Evolutionary conservation across 2,329 filamentous ascomycete species (phyloP).

Genomic region (Pseudogymnoascus sp.): DNA sequence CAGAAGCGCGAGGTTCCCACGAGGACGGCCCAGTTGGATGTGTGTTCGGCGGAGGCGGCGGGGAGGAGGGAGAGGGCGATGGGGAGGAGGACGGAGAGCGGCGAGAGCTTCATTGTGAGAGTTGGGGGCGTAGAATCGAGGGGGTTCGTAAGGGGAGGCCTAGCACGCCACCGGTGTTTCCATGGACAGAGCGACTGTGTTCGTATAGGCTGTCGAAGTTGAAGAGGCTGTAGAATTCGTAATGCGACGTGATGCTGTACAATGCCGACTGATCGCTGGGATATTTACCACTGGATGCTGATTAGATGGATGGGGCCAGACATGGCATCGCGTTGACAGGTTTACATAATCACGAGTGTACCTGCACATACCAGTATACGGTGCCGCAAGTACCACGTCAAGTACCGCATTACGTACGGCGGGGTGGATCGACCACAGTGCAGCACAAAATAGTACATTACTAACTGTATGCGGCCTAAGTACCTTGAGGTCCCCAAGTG

Average conservation of each 20-base stretch:
- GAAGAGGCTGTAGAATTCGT: background rate
- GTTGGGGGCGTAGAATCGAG: background rate
- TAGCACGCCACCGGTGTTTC: background rate
- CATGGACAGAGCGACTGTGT: background rate
- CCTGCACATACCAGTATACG: background rate
- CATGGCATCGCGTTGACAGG: background rate
- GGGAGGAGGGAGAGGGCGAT: slow-evolving; percentile 37
- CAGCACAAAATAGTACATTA: background rate
- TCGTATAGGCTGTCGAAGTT: background rate
- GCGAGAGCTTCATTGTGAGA: slow-evolving; percentile 43
- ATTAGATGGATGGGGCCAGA: background rate
- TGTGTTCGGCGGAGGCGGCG: slow-evolving; percentile 60
- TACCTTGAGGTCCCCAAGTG: background rate
- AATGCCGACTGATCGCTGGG: background rate
- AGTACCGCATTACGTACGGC: background rate
- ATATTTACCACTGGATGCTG: background rate
- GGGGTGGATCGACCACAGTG: background rate
- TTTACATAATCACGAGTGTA: slow-evolving; percentile 1
- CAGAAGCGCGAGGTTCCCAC: slow-evolving; percentile 97
- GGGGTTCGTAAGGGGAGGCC: background rate
- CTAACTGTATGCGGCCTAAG: background rate
- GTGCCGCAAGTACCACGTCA: background rate
- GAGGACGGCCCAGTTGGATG: slow-evolving; percentile 98
- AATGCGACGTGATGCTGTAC: background rate
- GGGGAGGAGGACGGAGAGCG: slow-evolving; percentile 42